A percentile compares a stretch with the other conserved stretches of the same genome.
phyloP scores from a whole-genome alignment of 1,284 basidiomycete species.

The Ceratobasidium sp. region DNA sequence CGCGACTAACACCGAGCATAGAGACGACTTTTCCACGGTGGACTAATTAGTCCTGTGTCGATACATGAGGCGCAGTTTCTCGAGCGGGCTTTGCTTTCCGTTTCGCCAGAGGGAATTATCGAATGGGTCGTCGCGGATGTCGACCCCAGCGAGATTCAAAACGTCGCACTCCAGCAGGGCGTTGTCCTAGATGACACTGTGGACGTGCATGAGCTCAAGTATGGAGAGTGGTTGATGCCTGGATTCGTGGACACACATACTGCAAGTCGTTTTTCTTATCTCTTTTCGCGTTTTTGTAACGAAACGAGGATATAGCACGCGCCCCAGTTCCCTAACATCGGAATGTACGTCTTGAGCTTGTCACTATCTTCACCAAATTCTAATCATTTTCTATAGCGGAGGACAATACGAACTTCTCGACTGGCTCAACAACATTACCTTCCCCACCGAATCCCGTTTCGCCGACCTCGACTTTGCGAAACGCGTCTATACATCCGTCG shows the following conservation, averaged over 20 bases:
- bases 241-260: constrained; percentile 94
- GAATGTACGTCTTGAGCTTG: constrained; percentile 64
- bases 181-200: constrained; percentile 59
- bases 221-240: constrained; percentile 87
- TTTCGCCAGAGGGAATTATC: constrained; percentile 71
- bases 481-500: constrained; percentile 78
- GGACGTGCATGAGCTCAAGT: constrained; percentile 64
- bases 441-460: constrained; percentile 90
- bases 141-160: constrained; percentile 50
- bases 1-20: neutral
- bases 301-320: constrained; percentile 74
- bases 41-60: constrained; percentile 75
- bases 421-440: constrained; percentile 90
- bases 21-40: constrained; percentile 71
- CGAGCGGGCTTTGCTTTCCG: constrained; percentile 70
- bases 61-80: constrained; percentile 68
- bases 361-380: neutral
- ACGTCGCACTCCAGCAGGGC: constrained; percentile 61
- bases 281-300: neutral
- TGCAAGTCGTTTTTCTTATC: constrained; percentile 61
- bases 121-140: constrained; percentile 76
- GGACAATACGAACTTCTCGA: constrained; percentile 89
- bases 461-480: constrained; percentile 78
- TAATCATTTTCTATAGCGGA: constrained; percentile 63
- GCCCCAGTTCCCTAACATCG: constrained; percentile 88